Percentiles rank a stretch among this genome's conserved stretches.
Evolutionary conservation across 345 rosid species (phyloP).

Genomic region (Hibiscus trionum): DNA sequence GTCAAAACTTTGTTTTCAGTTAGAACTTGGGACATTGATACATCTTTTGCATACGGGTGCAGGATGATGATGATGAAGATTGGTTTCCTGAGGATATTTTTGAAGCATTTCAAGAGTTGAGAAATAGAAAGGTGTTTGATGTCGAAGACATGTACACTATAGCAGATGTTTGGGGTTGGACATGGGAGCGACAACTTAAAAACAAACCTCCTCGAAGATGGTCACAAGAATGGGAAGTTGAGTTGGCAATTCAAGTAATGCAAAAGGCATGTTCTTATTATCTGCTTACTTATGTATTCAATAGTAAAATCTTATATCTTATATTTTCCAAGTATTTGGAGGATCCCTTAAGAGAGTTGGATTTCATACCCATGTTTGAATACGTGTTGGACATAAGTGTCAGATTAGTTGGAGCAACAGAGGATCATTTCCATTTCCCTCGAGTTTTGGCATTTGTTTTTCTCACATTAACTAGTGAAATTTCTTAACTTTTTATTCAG

Average conservation of each 20-base stretch:
- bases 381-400: background rate
- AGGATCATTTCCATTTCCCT: background rate
- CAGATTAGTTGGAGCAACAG: background rate
- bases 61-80: constrained; percentile 84
- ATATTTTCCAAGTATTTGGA: background rate
- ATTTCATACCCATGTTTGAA: background rate
- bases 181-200: constrained; percentile 83
- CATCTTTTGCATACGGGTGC: constrained; percentile 15
- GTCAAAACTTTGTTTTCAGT: background rate
- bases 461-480: background rate
- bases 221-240: constrained; percentile 98
- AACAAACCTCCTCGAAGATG: constrained; percentile 67
- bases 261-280: constrained; percentile 47
- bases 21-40: background rate
- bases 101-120: constrained; percentile 86
- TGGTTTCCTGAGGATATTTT: constrained; percentile 85
- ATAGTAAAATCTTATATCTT: background rate
- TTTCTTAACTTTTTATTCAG: constrained; percentile 29
- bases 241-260: constrained; percentile 70
- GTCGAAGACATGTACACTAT: constrained; percentile 85
- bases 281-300: background rate
- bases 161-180: constrained; percentile 99
- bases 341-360: background rate
- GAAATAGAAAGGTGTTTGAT: constrained; percentile 66
- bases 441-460: background rate